phyloP scores from a whole-genome alignment of 2,329 filamentous ascomycete genomes.

The Blastomyces emzantsi region DNA sequence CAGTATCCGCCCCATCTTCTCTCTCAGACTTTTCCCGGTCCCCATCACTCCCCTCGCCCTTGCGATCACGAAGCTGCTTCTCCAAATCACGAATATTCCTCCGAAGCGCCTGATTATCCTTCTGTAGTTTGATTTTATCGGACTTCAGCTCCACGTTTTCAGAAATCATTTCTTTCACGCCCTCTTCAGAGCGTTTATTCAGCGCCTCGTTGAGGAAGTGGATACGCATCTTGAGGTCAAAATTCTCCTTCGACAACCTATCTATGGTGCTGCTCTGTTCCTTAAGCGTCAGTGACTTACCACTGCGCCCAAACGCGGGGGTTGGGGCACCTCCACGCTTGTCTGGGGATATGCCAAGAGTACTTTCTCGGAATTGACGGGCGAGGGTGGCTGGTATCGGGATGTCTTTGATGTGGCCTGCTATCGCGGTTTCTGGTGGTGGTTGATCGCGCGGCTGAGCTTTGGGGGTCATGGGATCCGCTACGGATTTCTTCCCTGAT shows the following conservation, averaged over 20 bases:
- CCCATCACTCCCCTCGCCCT: constrained; percentile 39
- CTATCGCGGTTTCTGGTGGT: constrained; percentile 72
- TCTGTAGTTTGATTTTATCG: constrained; percentile 75
- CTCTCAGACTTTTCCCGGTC: constrained; percentile 28
- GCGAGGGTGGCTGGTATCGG: constrained; percentile 84
- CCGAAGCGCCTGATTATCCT: constrained; percentile 78
- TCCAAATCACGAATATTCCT: constrained; percentile 79
- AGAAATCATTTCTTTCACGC: constrained; percentile 94
- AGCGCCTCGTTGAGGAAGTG: constrained; percentile 93
- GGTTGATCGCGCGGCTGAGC: constrained; percentile 46
- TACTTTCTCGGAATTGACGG: constrained; percentile 64
- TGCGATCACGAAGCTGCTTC: constrained; percentile 57
- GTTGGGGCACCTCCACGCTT: constrained; percentile 45
- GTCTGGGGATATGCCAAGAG: constrained; percentile 51
- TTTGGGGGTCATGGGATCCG: constrained; percentile 61
- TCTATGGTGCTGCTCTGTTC: constrained; percentile 98
- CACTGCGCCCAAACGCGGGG: constrained; percentile 44
- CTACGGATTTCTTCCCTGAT: constrained; percentile 26
- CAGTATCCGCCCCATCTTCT: constrained; percentile 38
- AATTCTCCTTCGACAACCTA: constrained; percentile 93
- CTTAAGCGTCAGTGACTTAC: constrained; percentile 76
- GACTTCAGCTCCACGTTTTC: constrained; percentile 96
- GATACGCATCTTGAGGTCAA: constrained; percentile 93
- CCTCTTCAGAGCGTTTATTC: constrained; percentile 88
- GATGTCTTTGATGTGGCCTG: constrained; percentile 80